phyloP scores from a whole-genome alignment of 2,329 filamentous ascomycete species.

The Claviceps cyperi region DNA sequence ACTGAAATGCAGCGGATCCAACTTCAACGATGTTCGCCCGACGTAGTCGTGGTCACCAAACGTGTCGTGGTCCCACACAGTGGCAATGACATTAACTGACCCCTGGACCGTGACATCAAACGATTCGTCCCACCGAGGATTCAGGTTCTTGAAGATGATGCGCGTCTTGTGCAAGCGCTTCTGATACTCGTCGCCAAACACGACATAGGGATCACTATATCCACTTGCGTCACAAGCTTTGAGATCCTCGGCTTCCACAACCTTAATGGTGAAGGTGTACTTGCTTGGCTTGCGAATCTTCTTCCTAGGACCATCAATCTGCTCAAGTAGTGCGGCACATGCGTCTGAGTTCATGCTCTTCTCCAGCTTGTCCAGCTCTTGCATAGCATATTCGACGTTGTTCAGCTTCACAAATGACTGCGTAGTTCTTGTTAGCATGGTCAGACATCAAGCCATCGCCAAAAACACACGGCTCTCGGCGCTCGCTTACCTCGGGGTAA shows the following conservation, averaged over 20 bases:
- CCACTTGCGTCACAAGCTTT: constrained; percentile 97
- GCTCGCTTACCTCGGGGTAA: constrained; percentile 59
- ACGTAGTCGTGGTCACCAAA: constrained; percentile 97
- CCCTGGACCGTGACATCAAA: constrained; percentile 91
- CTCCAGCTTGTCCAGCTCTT: constrained; percentile 83
- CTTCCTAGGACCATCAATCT: constrained; percentile 55
- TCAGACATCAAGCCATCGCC: background rate
- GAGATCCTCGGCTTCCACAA: constrained; percentile 92
- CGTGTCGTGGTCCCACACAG: constrained; percentile 96
- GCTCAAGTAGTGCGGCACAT: constrained; percentile 69
- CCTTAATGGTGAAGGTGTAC: constrained; percentile 97
- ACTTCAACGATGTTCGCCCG: constrained; percentile 86
- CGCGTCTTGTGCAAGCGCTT: constrained; percentile 91
- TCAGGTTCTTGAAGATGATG: constrained; percentile 78
- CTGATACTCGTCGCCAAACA: constrained; percentile 93
- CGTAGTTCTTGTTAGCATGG: constrained; percentile 15
- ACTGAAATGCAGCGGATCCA: constrained; percentile 95
- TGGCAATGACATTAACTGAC: constrained; percentile 86
- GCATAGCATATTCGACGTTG: constrained; percentile 89
- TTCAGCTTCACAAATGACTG: constrained; percentile 96
- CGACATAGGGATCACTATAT: constrained; percentile 89
- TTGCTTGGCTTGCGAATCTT: constrained; percentile 57
- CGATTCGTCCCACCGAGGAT: constrained; percentile 93
- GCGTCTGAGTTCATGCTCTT: constrained; percentile 80
- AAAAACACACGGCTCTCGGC: background rate